Base-by-base conservation (phyloP, 768 basidiomycete species). In the Lyophyllum atratum region DNA sequence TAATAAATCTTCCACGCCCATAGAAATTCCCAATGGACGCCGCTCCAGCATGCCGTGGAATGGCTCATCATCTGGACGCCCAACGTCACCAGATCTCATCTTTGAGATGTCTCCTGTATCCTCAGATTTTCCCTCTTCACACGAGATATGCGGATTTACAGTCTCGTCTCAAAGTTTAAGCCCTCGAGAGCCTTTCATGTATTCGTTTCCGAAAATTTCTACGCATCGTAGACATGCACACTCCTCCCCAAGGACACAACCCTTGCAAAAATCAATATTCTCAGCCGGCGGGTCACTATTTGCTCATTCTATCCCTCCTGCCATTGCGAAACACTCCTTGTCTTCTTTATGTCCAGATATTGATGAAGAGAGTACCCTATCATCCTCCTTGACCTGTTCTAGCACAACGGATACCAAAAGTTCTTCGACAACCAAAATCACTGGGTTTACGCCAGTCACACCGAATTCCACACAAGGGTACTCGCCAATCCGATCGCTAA, bases 71-170 rank as follows among this genome's bases (percentile, higher is more conserved):
- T 53, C 60, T 40, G 62, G 64, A 45, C 67, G 70, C 40, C 61
- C 74, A 40, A 66, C 64, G 21, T 80, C 77, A 25, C 77, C 80
- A 51, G 81, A 82, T 39, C 72, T 82, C 58, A 71, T 82, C n/a
- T 81, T 82, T 60, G 79, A 80, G 47, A 82, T 82, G 81, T 82
- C 81, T 21, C 80, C 81, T 26, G 59, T 72, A 21, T 70, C 72
- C 15, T 65, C 73, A n/a, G 63, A 67, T 25, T 65, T 67, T 49
- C 59, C 64, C 50, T 22, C 55, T 58, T 22, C 56, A 56, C 49
- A 61, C 62, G 60, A 58, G 56, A 61, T 64, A 33, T 52, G 62
- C 34, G 56, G 65, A 40, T 61, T 54, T 28, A 59, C 68, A 42
- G 63, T 60, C 28, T 48, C 65, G 48, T 59, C 63, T 43, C 61